A percentile compares a stretch with the other conserved stretches of the same genome.
Evolutionary conservation across 1,284 basidiomycete species (phyloP).

Genomic region (Puccinia horiana): DNA sequence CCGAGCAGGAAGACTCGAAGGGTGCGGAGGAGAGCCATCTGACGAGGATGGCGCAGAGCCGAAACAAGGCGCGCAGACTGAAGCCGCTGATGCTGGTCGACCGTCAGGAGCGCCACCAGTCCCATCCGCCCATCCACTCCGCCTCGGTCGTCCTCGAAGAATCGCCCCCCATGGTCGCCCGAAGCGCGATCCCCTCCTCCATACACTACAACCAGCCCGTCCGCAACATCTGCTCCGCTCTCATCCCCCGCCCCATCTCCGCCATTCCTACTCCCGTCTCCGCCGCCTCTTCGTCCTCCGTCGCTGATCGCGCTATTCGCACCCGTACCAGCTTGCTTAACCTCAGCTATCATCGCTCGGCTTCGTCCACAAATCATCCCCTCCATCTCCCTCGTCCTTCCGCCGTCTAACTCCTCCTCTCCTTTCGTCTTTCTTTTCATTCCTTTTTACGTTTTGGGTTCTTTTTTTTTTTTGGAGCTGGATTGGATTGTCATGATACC

Average conservation of each 20-base stretch:
- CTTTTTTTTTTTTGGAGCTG: background rate
- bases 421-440: background rate
- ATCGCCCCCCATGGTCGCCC: background rate
- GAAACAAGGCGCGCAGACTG: background rate
- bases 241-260: too few species aligned
- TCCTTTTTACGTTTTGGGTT: background rate
- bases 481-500: background rate
- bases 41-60: background rate
- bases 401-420: background rate
- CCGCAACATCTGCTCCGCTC: background rate
- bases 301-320: background rate
- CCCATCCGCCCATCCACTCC: background rate
- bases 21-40: background rate
- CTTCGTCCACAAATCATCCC: background rate
- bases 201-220: background rate
- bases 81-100: conserved; percentile 6
- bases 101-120: background rate
- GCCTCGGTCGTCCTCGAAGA: background rate
- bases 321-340: background rate
- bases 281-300: too few species aligned
- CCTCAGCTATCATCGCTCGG: background rate
- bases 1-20: too few species aligned
- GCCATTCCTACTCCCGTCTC: background rate
- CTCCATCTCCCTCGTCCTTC: background rate
- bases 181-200: background rate